These are phyloP conservation scores for Orbilia blumenaviensis DNA, from an alignment of 2,329 filamentous ascomycete species.

Conservation along the genomic window DNA sequence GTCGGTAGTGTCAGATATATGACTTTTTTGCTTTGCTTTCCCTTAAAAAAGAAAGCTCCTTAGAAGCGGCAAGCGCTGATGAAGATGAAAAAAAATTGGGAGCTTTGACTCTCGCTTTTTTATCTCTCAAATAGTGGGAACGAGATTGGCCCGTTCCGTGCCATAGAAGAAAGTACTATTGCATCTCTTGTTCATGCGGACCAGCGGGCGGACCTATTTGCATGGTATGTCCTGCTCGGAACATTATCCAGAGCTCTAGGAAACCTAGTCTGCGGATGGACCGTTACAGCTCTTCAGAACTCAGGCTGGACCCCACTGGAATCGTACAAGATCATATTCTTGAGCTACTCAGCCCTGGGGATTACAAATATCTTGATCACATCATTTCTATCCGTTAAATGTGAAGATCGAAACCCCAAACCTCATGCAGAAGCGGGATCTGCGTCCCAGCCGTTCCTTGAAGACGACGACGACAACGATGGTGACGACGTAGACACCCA, in stretches of 20 bases:
- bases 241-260: conserved; percentile 71
- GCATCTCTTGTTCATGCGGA: conserved; percentile 66
- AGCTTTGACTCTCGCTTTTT: conserved; percentile 16
- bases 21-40: too few species aligned
- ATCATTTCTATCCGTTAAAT: conserved; percentile 64
- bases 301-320: conserved; percentile 65
- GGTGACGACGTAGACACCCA: conserved; percentile 17
- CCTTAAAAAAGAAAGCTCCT: neutral
- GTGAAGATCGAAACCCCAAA: conserved; percentile 61
- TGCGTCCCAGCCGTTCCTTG: conserved; percentile 37
- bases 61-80: conserved; percentile 17
- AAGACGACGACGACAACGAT: neutral
- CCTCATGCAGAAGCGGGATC: neutral
- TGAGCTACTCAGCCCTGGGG: conserved; percentile 69
- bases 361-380: conserved; percentile 65
- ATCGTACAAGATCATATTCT: conserved; percentile 69
- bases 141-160: conserved; percentile 72
- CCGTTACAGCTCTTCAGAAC: conserved; percentile 65
- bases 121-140: conserved; percentile 64
- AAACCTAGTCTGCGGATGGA: conserved; percentile 69
- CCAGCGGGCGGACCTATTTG: conserved; percentile 68
- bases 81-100: neutral
- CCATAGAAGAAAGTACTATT: conserved; percentile 70
- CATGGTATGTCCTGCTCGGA: conserved; percentile 71
- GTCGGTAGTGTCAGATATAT: conserved; percentile 58